These are phyloP conservation scores for Pyrenula aspistea DNA, from an alignment of 495 filamentous ascomycete genomes.

Conservation along the genomic window DNA sequence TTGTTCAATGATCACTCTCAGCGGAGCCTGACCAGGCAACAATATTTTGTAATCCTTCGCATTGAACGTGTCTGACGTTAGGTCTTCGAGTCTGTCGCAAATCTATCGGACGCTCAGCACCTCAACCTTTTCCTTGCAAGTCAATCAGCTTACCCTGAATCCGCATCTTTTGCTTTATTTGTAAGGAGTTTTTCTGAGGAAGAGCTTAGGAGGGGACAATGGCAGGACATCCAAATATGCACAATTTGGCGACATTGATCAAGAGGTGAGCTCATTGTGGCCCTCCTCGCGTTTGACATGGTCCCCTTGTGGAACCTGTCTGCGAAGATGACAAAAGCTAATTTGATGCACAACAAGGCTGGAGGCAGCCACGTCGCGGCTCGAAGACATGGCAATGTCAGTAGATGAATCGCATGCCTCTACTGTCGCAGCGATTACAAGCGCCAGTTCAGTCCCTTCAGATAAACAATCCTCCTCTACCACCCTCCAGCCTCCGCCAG, in stretches of 20 bases:
- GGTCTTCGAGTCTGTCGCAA: no score
- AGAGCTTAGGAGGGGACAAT: no score
- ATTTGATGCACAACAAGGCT: slow-evolving; percentile 53
- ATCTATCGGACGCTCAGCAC: no score
- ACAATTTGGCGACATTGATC: slow-evolving; percentile 94
- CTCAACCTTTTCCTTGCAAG: no score
- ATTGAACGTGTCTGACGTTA: no score
- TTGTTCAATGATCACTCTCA: no score
- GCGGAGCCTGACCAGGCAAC: no score
- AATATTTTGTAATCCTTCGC: no score
- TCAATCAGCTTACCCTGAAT: no score
- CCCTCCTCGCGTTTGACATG: slow-evolving; percentile 1
- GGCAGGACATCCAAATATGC: slow-evolving; percentile 46
- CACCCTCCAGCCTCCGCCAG: slow-evolving; percentile 31
- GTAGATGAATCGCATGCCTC: slow-evolving; percentile 43
- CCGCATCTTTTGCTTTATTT: no score
- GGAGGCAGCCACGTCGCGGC: slow-evolving; percentile 88
- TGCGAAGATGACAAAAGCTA: slow-evolving; percentile 15
- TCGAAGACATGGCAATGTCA: slow-evolving; percentile 87
- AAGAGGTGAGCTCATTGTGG: slow-evolving; percentile 60
- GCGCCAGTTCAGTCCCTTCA: slow-evolving; percentile 20
- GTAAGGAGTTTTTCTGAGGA: no score
- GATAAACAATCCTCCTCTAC: slow-evolving; percentile 23
- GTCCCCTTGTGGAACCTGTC: neutral
- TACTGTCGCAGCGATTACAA: slow-evolving; percentile 18